These are phyloP conservation scores for Microbotryum intermedium DNA, from an alignment of 1,284 basidiomycete species.

Conservation along the genomic window DNA sequence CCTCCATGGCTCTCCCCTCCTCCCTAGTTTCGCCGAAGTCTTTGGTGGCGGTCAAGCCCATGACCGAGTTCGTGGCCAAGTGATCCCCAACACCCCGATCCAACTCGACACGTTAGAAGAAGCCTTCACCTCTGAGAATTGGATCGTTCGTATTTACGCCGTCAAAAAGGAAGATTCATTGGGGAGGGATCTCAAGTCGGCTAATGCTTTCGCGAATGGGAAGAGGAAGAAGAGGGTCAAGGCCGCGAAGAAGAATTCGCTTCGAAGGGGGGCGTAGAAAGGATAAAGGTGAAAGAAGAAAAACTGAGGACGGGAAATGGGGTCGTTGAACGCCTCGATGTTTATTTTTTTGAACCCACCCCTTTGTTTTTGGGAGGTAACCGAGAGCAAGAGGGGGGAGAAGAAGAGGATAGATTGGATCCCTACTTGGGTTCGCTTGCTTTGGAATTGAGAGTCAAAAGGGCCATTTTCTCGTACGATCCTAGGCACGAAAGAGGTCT, in stretches of 20 bases:
- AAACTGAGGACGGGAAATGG: too few species aligned
- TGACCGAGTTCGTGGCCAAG: constrained; percentile 77
- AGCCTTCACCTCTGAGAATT: constrained; percentile 94
- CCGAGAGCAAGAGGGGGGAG: too few species aligned
- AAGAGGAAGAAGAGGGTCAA: constrained; percentile 62
- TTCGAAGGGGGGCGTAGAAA: too few species aligned
- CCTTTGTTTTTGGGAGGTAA: too few species aligned
- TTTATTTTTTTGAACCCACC: too few species aligned
- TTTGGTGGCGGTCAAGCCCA: constrained; percentile 64
- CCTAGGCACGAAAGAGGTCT: too few species aligned
- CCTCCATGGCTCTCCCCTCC: neutral
- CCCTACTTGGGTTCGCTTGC: too few species aligned
- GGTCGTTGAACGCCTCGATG: too few species aligned
- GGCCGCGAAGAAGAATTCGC: constrained; percentile 1
- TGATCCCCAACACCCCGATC: constrained; percentile 64
- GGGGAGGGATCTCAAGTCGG: constrained; percentile 76
- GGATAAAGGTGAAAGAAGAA: too few species aligned
- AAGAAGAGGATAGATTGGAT: too few species aligned
- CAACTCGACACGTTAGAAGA: constrained; percentile 87
- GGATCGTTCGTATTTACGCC: constrained; percentile 94
- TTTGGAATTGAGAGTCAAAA: too few species aligned
- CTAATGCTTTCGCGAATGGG: constrained; percentile 73
- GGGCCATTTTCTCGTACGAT: too few species aligned
- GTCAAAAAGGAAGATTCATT: constrained; percentile 92
- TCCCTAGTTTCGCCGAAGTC: constrained; percentile 66